Evolutionary conservation across 345 rosid genomes (phyloP), one percentile per base, ranked within the genome.

Genomic region (Gossypium bickii): DNA sequence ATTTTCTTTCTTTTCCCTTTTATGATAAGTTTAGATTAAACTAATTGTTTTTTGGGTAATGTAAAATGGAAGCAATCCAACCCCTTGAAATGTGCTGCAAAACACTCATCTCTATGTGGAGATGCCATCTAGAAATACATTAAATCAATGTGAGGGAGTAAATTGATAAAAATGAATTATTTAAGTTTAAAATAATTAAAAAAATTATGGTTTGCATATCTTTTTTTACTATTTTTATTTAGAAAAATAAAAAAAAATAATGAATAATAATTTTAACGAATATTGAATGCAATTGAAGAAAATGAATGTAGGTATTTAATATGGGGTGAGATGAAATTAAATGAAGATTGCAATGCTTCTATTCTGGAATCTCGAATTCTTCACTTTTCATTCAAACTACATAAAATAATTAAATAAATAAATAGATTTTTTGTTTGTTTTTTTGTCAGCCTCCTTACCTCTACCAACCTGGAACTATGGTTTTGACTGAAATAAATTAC

Each of bases 21-120:
- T 29, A 56, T 7, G 15, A 18, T 9, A 56, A 56, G 27, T 56
- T 56, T 56, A 56, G 8, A 45, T 45, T 45, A 8, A 1, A 45
- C 7, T 10, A 45, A 0, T 56, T 2, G 1, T 4, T 1, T 24
- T 12, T 51, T 58, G 18, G 68, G 77, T 63, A 18, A 74, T 56
- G 79, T 76, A 77, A 77, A 79, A 78, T 82, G 59, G 74, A 80
- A 86, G 84, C 79, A 76, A 67, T 52, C 6, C 47, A 70, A 29
- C 1, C 67, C 84, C 83, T 85, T 70, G 78, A 80, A 80, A 75
- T 79, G 63, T 81, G 88, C 78, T 78, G n/a, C 76, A 66, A 38
- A 70, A 84, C 88, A 82, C 90, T 78, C 61, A 68, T 80, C 77
- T 81, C 91, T 87, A 86, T 76, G 87, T 73, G 82, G 72, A 43